These are phyloP conservation scores for Zasmidium cellare DNA, from an alignment of 2,329 filamentous ascomycete genomes.

Conservation along the genomic window DNA sequence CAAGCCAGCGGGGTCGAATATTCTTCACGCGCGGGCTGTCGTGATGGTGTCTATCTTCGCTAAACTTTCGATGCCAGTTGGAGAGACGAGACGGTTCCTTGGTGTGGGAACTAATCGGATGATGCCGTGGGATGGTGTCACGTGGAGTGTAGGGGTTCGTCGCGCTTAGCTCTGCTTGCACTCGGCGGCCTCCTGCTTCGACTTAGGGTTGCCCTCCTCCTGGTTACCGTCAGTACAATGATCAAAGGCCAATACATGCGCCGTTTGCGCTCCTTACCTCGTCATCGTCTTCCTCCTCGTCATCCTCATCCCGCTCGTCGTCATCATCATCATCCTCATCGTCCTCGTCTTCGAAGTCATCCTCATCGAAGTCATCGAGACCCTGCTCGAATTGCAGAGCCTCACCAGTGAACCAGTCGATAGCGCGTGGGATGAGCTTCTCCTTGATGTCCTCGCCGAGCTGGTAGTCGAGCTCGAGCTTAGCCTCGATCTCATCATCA, in stretches of 20 bases:
- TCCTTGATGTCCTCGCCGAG: constrained; percentile 99
- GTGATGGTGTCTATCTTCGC: constrained; percentile 5
- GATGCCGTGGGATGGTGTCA: background rate
- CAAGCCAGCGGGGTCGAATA: background rate
- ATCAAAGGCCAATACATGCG: background rate
- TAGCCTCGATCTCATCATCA: constrained; percentile 91
- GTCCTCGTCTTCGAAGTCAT: constrained; percentile 84
- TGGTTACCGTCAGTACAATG: constrained; percentile 20
- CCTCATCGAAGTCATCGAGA: constrained; percentile 79
- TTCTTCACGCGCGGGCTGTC: background rate
- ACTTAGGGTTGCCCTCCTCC: constrained; percentile 85
- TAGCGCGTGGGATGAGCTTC: constrained; percentile 96
- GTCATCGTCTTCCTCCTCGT: constrained; percentile 56
- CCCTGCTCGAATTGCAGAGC: constrained; percentile 95
- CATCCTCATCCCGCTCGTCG: constrained; percentile 79
- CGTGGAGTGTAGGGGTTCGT: background rate
- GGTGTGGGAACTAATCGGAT: background rate
- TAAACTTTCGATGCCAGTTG: background rate
- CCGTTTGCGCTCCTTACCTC: constrained; percentile 40
- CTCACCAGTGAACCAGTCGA: constrained; percentile 99
- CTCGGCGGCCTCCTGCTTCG: constrained; percentile 90
- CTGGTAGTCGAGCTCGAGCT: constrained; percentile 97
- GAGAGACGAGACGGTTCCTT: background rate
- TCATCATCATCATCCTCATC: constrained; percentile 91
- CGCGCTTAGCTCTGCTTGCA: constrained; percentile 83